phyloP scores from a whole-genome alignment of 257 asterid genomes.

The Penstemon davidsonii region DNA sequence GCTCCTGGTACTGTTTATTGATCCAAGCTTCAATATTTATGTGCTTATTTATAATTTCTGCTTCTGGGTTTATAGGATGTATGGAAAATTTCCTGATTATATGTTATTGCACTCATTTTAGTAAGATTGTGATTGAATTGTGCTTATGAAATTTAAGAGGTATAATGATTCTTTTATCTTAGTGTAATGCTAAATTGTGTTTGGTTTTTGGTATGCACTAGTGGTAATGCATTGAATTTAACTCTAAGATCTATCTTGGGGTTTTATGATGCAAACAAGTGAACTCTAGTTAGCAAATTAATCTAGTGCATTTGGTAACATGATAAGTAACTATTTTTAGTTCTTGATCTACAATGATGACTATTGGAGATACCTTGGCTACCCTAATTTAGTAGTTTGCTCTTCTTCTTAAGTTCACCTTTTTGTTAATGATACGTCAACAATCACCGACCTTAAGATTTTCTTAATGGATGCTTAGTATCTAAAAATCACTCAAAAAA shows the following conservation, averaged over 20 bases:
- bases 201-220: not conserved
- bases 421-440: not conserved
- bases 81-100: slow-evolving; percentile 12
- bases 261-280: not conserved
- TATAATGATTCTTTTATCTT: slow-evolving; percentile 21
- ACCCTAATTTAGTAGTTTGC: not conserved
- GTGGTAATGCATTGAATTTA: not conserved
- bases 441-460: not conserved
- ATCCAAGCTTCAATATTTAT: slow-evolving; percentile 29
- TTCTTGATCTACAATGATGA: not conserved
- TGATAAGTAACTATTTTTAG: not conserved
- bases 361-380: not conserved
- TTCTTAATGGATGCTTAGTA: not conserved
- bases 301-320: not conserved
- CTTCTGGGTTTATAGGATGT: slow-evolving; percentile 21
- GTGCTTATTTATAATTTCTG: slow-evolving; percentile 13
- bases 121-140: not conserved
- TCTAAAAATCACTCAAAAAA: too few relatives aligned
- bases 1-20: slow-evolving; percentile 68
- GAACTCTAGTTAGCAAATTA: not conserved
- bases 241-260: slow-evolving; percentile 22
- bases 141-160: not conserved
- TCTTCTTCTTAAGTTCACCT: not conserved
- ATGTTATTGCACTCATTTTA: not conserved
- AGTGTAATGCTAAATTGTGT: not conserved